Evolutionary conservation across 768 basidiomycete genomes (phyloP), one percentile per base, ranked within the genome.

Genomic region (Lactifluus volemus): DNA sequence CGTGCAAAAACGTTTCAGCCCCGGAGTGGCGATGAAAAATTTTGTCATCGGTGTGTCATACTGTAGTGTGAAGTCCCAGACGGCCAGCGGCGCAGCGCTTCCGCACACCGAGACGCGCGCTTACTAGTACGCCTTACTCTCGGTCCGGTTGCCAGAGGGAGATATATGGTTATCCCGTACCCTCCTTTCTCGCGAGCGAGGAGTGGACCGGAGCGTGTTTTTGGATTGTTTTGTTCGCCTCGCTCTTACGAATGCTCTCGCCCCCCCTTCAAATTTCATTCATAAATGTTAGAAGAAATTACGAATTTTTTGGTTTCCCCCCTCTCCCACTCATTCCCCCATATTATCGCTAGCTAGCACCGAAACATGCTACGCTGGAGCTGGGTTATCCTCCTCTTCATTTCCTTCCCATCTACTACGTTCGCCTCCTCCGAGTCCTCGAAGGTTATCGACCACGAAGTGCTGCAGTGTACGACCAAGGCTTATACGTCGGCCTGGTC

Each of bases 401-500:
- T 58, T 21, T 14, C 29, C 39, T 3, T 53, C 9, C n/a, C 44
- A 1, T 30, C 36, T n/a, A 2, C 36, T n/a, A 2, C 39, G 9
- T 39, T 49, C 17, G 56, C 56, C 14, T 62, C 56, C 19, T 41
- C 48, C 19, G 48, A 15, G 39, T 62, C 56, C 19, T 41, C 48
- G 29, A 48, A 10, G 39, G 51, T 19, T 38, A 54, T 53, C 19
- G 52, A 63, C 32, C 56, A 58, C 14, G 52, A 58, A 14, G 61
- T 63, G n/a, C 47, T 63, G 21, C 61, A 63, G 34, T 63, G 61
- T n/a, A 58, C 61, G 32, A 63, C 61, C 30, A 63, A 63, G 48
- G 61, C 56, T 4, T 63, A 58, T 48, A 58, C 61, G 12, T 49
- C 56, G 0, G 42, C 61, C 47, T 63, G 61, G 61, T 63, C 47